phyloP scores from a whole-genome alignment of 371 early-diverging fungal genomes.

The Mortierella sp. region DNA sequence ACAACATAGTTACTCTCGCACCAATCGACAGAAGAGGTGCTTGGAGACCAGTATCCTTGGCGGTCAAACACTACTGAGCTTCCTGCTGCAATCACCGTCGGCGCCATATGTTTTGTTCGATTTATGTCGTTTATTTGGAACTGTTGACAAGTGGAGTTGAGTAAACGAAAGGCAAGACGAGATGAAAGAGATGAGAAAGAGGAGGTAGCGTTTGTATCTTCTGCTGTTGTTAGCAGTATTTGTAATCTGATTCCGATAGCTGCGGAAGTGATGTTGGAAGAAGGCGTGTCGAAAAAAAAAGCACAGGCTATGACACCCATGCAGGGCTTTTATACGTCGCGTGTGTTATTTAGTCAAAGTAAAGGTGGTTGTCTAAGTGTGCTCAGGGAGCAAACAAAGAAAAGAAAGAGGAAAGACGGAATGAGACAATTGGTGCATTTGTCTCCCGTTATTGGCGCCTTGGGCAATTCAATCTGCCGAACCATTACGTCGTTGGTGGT shows the following conservation, averaged over 20 bases:
- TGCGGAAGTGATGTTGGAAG: not conserved
- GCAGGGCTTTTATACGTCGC: not conserved
- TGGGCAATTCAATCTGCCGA: not conserved
- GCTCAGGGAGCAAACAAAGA: not conserved
- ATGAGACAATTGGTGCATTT: not conserved
- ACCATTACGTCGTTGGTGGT: constrained; percentile 10
- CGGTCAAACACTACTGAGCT: constrained; percentile 41
- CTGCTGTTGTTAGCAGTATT: not conserved
- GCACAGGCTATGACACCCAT: not conserved
- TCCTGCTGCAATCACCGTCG: constrained; percentile 26
- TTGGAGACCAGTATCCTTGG: constrained; percentile 57
- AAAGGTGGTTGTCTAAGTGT: not conserved
- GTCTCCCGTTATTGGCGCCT: not conserved
- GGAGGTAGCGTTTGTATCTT: not conserved
- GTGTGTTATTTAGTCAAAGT: not conserved
- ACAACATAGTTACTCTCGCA: constrained; percentile 76
- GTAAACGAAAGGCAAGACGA: not conserved
- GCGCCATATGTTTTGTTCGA: not conserved
- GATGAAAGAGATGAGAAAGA: not conserved
- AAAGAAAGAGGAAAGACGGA: not conserved
- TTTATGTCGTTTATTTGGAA: not conserved
- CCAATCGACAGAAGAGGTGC: constrained; percentile 65
- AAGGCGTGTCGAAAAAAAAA: not conserved
- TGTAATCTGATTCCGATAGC: not conserved
- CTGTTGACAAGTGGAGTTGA: not conserved